Percentiles rank a stretch among this genome's conserved stretches.
Evolutionary conservation across 305 asterid species (phyloP).

Genomic region (Withania somnifera): DNA sequence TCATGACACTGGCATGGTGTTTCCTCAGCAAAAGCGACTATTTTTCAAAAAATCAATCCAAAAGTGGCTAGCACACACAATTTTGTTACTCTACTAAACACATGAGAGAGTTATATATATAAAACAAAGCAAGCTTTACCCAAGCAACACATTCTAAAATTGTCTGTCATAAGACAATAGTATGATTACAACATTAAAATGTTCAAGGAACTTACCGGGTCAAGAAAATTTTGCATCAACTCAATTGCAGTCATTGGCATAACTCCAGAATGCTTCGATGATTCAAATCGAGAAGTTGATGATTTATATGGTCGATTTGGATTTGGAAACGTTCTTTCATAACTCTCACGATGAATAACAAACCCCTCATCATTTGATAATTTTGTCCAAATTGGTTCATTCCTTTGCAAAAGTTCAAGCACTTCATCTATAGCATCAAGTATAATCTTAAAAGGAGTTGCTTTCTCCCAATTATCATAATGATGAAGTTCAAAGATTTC

Average conservation of each 20-base stretch:
- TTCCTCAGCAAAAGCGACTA: no score
- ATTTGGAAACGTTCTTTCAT: conserved; percentile 42
- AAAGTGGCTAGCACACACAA: neutral
- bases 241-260: conserved; percentile 40
- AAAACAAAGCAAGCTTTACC: neutral
- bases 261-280: conserved; percentile 51
- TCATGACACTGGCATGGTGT: no score
- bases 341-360: conserved; percentile 31
- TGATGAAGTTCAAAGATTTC: neutral
- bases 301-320: conserved; percentile 14
- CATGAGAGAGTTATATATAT: neutral
- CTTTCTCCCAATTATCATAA: conserved; percentile 15
- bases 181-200: neutral
- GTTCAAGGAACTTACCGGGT: conserved; percentile 25
- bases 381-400: conserved; percentile 55
- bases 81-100: neutral
- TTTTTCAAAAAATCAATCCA: neutral
- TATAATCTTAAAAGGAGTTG: conserved; percentile 24
- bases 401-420: conserved; percentile 30
- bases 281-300: conserved; percentile 45
- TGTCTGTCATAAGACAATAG: no score
- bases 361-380: conserved; percentile 32
- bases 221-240: conserved; percentile 41
- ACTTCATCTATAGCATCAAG: conserved; percentile 45
- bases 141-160: neutral